Evolutionary conservation across 2,329 filamentous ascomycete species (phyloP).

Genomic region (Pseudopithomyces maydicus): DNA sequence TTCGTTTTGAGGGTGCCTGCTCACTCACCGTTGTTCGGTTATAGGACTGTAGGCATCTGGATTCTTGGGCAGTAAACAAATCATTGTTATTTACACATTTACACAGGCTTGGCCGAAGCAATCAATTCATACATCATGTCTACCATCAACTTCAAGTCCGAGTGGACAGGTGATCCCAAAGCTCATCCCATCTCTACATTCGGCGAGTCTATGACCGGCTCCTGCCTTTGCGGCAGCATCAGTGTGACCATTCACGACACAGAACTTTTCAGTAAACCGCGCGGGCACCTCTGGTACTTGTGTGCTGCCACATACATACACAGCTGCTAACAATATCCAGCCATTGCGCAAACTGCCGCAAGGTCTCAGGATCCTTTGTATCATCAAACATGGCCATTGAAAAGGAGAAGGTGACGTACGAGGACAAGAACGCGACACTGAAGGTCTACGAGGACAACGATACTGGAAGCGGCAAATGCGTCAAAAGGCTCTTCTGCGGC

Average conservation of each 20-base stretch:
- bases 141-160: neutral
- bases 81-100: too few species aligned
- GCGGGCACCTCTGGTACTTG: slow-evolving; percentile 41
- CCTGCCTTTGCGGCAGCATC: slow-evolving; percentile 55
- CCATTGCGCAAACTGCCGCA: slow-evolving; percentile 59
- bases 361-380: slow-evolving; percentile 52
- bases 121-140: neutral
- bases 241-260: slow-evolving; percentile 55
- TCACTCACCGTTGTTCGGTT: too few species aligned
- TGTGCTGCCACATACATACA: neutral
- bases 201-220: slow-evolving; percentile 42
- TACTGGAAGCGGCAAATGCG: slow-evolving; percentile 53
- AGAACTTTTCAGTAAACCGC: slow-evolving; percentile 43
- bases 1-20: too few species aligned
- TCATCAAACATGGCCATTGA: slow-evolving; percentile 49
- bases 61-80: too few species aligned
- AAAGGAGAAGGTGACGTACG: slow-evolving; percentile 52
- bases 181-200: slow-evolving; percentile 40
- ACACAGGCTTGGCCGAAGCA: too few species aligned
- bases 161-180: slow-evolving; percentile 48
- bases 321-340: slow-evolving; percentile 16
- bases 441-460: slow-evolving; percentile 52
- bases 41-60: too few species aligned
- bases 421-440: slow-evolving; percentile 52
- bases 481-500: slow-evolving; percentile 55